phyloP scores from a whole-genome alignment of 176 grass and related monocot genomes.

The Raddia guianensis region DNA sequence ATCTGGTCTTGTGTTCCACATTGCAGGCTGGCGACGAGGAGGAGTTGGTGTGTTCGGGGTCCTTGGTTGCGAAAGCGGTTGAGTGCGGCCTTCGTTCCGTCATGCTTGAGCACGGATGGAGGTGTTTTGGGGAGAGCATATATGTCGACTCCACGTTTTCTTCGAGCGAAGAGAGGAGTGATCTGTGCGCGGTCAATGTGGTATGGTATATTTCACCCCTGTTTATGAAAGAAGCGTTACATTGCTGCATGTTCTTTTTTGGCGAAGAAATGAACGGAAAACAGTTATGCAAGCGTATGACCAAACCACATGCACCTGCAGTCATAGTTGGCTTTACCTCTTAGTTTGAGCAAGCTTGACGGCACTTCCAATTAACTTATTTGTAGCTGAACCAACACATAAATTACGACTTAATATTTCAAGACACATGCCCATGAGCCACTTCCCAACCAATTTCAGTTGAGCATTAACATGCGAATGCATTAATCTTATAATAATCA shows the following conservation, averaged over 20 bases:
- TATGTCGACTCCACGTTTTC: slow-evolving; percentile 58
- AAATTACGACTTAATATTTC: neutral
- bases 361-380: neutral
- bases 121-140: slow-evolving; percentile 57
- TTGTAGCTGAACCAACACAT: slow-evolving; percentile 6
- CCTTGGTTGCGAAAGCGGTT: slow-evolving; percentile 62
- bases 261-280: slow-evolving; percentile 18
- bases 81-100: slow-evolving; percentile 58
- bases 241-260: neutral
- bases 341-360: neutral
- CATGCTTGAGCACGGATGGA: slow-evolving; percentile 82
- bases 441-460: neutral
- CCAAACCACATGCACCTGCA: neutral
- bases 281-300: neutral
- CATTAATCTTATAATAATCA: neutral
- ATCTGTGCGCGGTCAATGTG: slow-evolving; percentile 65
- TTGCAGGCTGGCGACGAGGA: slow-evolving; percentile 65
- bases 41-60: slow-evolving; percentile 57
- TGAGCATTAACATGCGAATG: neutral
- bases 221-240: neutral
- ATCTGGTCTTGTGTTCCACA: neutral
- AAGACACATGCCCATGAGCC: neutral
- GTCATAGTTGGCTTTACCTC: neutral
- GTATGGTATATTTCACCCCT: slow-evolving; percentile 36
- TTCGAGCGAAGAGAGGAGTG: slow-evolving; percentile 49